A percentile compares a stretch with the other conserved stretches of the same genome.
phyloP scores from a whole-genome alignment of 202 grass and related monocot species.

The Setaria italica region DNA sequence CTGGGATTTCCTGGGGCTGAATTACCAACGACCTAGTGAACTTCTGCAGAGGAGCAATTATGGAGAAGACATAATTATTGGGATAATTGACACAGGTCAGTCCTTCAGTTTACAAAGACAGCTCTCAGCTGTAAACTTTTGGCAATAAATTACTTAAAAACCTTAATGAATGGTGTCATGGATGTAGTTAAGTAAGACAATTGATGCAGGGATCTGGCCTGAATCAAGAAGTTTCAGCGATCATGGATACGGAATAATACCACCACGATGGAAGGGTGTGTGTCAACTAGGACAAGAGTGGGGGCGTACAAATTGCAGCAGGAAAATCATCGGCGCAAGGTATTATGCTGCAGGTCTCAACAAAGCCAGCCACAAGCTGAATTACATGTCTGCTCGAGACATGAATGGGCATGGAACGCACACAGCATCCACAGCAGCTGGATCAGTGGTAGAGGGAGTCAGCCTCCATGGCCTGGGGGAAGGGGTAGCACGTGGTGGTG shows the following conservation, averaged over 20 bases:
- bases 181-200: not conserved
- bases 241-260: conserved; percentile 32
- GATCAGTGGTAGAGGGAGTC: conserved; percentile 37
- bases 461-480: conserved; percentile 38
- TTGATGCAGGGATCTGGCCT: conserved; percentile 30
- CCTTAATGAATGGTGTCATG: not conserved
- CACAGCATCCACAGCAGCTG: conserved; percentile 26
- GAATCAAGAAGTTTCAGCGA: conserved; percentile 45
- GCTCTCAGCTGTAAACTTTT: not conserved
- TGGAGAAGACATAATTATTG: conserved; percentile 68
- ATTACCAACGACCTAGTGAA: conserved; percentile 28
- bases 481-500: conserved; percentile 12
- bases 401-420: conserved; percentile 43
- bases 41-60: conserved; percentile 56
- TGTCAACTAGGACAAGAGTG: conserved; percentile 47
- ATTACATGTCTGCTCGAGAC: conserved; percentile 48
- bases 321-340: conserved; percentile 44
- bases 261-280: conserved; percentile 43
- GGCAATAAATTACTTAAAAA: not conserved
- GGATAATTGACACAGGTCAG: conserved; percentile 1
- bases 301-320: conserved; percentile 40
- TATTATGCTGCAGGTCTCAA: conserved; percentile 43
- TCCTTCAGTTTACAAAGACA: not conserved
- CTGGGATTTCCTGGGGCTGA: conserved; percentile 52
- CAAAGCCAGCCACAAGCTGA: not conserved